Evolutionary conservation across 495 filamentous ascomycete species (phyloP), one percentile per base, ranked within the genome.

Genomic region (Podospora didyma): DNA sequence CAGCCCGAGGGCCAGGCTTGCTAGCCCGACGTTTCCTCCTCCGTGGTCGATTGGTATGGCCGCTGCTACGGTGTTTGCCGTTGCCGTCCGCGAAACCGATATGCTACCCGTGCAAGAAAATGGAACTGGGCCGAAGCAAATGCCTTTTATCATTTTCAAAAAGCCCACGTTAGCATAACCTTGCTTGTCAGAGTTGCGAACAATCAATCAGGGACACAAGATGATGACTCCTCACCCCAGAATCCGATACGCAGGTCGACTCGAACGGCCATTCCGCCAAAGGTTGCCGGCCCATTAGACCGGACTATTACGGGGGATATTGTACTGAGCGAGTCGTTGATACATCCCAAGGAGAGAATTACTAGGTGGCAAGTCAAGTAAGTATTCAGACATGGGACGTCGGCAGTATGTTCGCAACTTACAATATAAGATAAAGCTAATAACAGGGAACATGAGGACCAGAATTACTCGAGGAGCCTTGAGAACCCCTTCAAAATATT

Each of bases 161-260:
- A 10, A 45, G 41, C 5, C 28, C 34, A 20, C 11, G 46, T 45
- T 31, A 31, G 57, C 53, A 24, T 47, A 19, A 14, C 23, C 9
- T 46, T 16, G 24, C 10, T 9, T 45, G 9, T 22, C 3, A 21
- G 16, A 41, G 10, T 17, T 11, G 11, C n/a, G n/a, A n/a, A n/a
- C n/a, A n/a, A n/a, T n/a, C n/a, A n/a, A n/a, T n/a, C n/a, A n/a
- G n/a, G n/a, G 16, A 34, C 12, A 26, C 10, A 34, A 28, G 16
- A 28, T 28, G 31, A 7, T 11, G 19, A 49, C 14, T 5, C 34
- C 46, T 12, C 53, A 61, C 65, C 62, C 46, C 35, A 62, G 50
- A 64, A 66, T 2, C 63, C 66, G 24, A 69, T 46, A 19, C 63
- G 63, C n/a, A 69, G 39, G 53, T 66, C 61, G 9, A 66, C 37